phyloP scores from a whole-genome alignment of 371 early-diverging fungal genomes.

The Mortierella sp. region DNA sequence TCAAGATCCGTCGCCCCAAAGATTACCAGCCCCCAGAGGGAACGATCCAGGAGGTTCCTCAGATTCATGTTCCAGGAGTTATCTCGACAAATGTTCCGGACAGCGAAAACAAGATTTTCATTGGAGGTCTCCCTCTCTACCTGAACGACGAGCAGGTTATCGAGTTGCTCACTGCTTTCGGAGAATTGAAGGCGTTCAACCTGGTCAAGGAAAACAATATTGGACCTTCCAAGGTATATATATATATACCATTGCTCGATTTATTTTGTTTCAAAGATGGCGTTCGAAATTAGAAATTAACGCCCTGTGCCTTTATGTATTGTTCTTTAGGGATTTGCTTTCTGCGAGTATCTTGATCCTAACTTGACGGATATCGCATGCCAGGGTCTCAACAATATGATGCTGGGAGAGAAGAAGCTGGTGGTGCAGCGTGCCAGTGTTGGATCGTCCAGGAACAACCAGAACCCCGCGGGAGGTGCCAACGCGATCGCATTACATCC shows the following conservation, averaged over 20 bases:
- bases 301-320: not conserved
- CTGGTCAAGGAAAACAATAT: conserved; percentile 89
- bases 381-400: conserved; percentile 95
- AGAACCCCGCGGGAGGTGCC: conserved; percentile 51
- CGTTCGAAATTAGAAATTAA: not conserved
- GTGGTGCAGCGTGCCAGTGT: conserved; percentile 96
- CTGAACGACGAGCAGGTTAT: conserved; percentile 94
- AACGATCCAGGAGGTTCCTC: conserved; percentile 61
- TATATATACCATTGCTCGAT: conserved; percentile 28
- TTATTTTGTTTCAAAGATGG: not conserved
- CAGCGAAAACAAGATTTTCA: conserved; percentile 93
- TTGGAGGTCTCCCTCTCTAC: conserved; percentile 93
- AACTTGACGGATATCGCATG: conserved; percentile 93
- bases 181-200: conserved; percentile 92
- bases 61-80: conserved; percentile 70
- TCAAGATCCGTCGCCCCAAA: conserved; percentile 96
- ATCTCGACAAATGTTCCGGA: conserved; percentile 90
- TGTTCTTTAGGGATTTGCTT: conserved; percentile 87
- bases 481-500: conserved; percentile 49
- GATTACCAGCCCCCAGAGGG: conserved; percentile 90
- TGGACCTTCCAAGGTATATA: conserved; percentile 82
- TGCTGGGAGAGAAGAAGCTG: conserved; percentile 93
- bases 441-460: conserved; percentile 73
- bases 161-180: conserved; percentile 94
- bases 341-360: conserved; percentile 95